Evolutionary conservation across 1,139 yeast genomes (phyloP).

Genomic region (Pichiaceae sp.): DNA sequence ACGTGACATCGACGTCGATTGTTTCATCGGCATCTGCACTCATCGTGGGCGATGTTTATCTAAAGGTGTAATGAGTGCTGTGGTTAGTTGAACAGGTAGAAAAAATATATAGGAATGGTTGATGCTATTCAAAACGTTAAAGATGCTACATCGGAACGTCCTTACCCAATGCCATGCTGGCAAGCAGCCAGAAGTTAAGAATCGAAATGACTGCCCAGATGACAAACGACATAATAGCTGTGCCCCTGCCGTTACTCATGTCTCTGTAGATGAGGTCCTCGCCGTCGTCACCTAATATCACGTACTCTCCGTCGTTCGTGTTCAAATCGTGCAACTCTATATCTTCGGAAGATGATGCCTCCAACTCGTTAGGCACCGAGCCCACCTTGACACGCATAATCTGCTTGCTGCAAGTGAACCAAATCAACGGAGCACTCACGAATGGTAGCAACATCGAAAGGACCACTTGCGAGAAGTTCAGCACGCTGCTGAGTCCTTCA

Average conservation of each 20-base stretch:
- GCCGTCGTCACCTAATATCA: conserved; percentile 3
- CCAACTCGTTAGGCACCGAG: conserved; percentile 6
- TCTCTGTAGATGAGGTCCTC: conserved; percentile 28
- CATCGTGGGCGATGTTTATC: not conserved
- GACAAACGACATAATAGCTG: conserved; percentile 35
- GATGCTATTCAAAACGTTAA: not conserved
- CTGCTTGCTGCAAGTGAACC: conserved; percentile 53
- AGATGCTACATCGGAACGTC: conserved; percentile 19
- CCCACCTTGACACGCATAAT: conserved; percentile 58
- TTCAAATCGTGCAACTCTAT: conserved; percentile 4
- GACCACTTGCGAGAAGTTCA: conserved; percentile 85
- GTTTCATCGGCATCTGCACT: not conserved
- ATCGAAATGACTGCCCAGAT: conserved; percentile 46
- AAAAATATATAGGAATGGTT: not conserved
- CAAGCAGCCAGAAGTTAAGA: conserved; percentile 42
- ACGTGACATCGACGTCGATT: not conserved
- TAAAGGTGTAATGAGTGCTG: not conserved
- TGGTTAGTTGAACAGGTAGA: not conserved
- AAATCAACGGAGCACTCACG: conserved; percentile 69
- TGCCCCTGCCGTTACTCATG: conserved; percentile 44
- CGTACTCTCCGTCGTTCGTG: not conserved
- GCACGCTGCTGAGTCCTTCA: conserved; percentile 70
- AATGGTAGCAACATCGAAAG: conserved; percentile 78
- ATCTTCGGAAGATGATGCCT: not conserved
- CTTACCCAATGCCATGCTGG: conserved; percentile 31